Conservation (phyloP, 2,329 filamentous ascomycete genomes). For the Penicillium sp. region DNA sequence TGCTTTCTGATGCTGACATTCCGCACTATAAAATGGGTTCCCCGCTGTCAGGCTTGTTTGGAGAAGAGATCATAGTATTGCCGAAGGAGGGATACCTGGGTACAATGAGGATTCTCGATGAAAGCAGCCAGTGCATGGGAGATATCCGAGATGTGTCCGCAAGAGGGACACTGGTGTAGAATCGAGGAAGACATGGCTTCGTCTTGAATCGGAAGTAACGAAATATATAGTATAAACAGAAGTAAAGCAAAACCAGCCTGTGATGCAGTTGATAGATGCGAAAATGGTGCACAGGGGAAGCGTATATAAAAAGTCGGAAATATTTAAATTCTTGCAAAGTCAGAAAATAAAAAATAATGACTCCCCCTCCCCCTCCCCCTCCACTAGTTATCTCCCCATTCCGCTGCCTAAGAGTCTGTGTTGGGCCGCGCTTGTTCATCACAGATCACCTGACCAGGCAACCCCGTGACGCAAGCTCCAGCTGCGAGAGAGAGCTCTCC, state of each 20-base stretch:
- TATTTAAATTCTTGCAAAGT: too few relatives aligned
- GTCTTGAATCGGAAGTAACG: neutral
- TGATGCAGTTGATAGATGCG: neutral
- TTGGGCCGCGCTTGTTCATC: conserved; percentile 21
- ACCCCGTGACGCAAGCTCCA: conserved; percentile 37
- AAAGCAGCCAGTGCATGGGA: conserved; percentile 41
- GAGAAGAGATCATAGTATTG: neutral
- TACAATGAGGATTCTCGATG: conserved; percentile 44
- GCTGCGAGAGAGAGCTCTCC: conserved; percentile 17
- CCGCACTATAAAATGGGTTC: conserved; percentile 40
- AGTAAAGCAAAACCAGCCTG: too few relatives aligned
- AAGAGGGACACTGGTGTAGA: conserved; percentile 45
- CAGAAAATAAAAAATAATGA: neutral
- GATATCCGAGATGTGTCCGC: conserved; percentile 43
- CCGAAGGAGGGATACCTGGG: conserved; percentile 44
- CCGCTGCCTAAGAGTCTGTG: conserved; percentile 16
- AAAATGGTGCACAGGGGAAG: neutral
- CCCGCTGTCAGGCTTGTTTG: conserved; percentile 25
- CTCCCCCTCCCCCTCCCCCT: neutral
- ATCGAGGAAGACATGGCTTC: conserved; percentile 41
- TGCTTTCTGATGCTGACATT: conserved; percentile 47
- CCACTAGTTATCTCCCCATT: too few relatives aligned
- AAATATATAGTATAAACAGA: too few relatives aligned
- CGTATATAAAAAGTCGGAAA: too few relatives aligned
- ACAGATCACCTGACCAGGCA: conserved; percentile 31